Evolutionary conservation across 306 rosid genomes (phyloP).

Genomic region (Adenanthera pavonina): DNA sequence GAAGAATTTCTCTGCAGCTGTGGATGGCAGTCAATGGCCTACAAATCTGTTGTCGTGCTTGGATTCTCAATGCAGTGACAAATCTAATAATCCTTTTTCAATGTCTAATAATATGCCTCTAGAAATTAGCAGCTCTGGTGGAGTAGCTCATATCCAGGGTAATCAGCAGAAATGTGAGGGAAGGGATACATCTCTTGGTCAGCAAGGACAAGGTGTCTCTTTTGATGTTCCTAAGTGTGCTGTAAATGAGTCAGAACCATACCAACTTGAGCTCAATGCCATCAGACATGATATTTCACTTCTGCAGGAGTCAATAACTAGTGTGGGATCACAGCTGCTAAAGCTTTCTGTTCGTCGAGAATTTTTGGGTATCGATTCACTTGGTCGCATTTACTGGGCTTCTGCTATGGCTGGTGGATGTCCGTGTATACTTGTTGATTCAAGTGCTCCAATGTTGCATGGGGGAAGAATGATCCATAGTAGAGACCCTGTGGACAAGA

Average conservation of each 20-base stretch:
- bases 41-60: not conserved
- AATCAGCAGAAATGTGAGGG: constrained; percentile 54
- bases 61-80: constrained; percentile 57
- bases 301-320: constrained; percentile 69
- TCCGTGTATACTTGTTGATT: constrained; percentile 67
- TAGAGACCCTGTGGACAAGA: constrained; percentile 45
- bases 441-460: constrained; percentile 52
- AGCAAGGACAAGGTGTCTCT: constrained; percentile 52
- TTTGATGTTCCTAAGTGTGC: constrained; percentile 47
- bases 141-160: constrained; percentile 49
- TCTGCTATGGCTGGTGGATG: constrained; percentile 57
- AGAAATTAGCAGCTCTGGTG: constrained; percentile 59
- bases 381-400: constrained; percentile 85
- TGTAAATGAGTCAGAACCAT: constrained; percentile 63
- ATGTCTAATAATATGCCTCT: constrained; percentile 54
- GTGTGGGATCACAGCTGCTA: constrained; percentile 61
- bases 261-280: constrained; percentile 70
- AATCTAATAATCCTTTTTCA: constrained; percentile 46
- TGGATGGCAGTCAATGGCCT: constrained; percentile 16
- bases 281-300: constrained; percentile 62
- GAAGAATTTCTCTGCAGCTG: constrained; percentile 46
- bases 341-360: constrained; percentile 84
- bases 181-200: constrained; percentile 53
- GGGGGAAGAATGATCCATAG: constrained; percentile 40
- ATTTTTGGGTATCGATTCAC: constrained; percentile 79